These are phyloP conservation scores for Giardia muris DNA, from an alignment of 208 protist species.

Conservation along the genomic window DNA sequence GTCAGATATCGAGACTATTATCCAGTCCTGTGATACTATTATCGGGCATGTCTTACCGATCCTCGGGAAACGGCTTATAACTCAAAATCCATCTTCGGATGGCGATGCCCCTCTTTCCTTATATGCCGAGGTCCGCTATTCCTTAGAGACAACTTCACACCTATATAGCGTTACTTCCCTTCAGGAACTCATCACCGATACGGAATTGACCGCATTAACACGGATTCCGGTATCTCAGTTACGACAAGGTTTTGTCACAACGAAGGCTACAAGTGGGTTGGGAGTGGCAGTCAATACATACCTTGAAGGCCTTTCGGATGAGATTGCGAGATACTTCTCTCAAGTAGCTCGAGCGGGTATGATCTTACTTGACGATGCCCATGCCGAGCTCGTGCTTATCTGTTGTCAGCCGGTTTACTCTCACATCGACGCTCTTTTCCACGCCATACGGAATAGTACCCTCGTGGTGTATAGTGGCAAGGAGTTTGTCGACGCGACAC, in stretches of 20 bases:
- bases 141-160: neutral
- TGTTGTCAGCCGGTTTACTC: neutral
- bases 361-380: neutral
- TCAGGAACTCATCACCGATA: neutral
- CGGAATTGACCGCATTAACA: neutral
- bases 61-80: neutral
- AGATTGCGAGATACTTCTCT: neutral
- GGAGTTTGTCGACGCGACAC: neutral
- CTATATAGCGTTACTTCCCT: neutral
- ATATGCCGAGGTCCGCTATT: neutral
- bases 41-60: neutral
- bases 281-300: neutral
- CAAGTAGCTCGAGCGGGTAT: neutral
- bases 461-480: neutral
- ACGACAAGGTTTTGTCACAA: neutral
- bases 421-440: neutral
- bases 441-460: neutral
- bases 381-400: neutral
- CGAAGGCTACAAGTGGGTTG: neutral
- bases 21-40: neutral
- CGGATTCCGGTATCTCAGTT: too few species aligned
- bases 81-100: neutral
- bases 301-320: neutral
- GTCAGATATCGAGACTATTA: too few species aligned
- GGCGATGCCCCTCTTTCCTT: neutral